Evolutionary conservation across 1,284 basidiomycete genomes (phyloP).

Genomic region (Peniophora sp.): DNA sequence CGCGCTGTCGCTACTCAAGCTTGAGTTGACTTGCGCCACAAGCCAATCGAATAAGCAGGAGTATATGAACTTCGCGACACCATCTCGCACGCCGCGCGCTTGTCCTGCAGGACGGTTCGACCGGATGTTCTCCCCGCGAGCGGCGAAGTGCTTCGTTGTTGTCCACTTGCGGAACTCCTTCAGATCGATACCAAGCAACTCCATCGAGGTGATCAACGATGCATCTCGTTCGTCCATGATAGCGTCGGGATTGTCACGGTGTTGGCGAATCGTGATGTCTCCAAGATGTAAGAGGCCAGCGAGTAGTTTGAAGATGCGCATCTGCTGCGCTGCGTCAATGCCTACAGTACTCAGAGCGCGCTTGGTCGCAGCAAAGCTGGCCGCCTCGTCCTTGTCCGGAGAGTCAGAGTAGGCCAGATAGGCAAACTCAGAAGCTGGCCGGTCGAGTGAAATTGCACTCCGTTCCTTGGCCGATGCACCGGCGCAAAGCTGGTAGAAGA

Average conservation of each 20-base stretch:
- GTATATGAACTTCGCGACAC: slow-evolving; percentile 97
- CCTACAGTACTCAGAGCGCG: slow-evolving; percentile 95
- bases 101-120: slow-evolving; percentile 82
- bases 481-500: slow-evolving; percentile 96
- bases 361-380: slow-evolving; percentile 90
- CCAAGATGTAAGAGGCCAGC: slow-evolving; percentile 92
- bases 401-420: slow-evolving; percentile 83
- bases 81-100: slow-evolving; percentile 91
- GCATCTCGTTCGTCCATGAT: slow-evolving; percentile 79
- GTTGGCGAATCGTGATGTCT: slow-evolving; percentile 84
- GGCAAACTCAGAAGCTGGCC: slow-evolving; percentile 79
- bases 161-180: slow-evolving; percentile 99
- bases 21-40: slow-evolving; percentile 93
- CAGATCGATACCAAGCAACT: slow-evolving; percentile 82
- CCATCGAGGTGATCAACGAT: slow-evolving; percentile 72
- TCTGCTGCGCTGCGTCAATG: slow-evolving; percentile 92
- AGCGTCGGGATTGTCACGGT: slow-evolving; percentile 64
- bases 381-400: slow-evolving; percentile 85
- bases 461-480: slow-evolving; percentile 91
- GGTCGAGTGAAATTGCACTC: slow-evolving; percentile 85
- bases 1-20: slow-evolving; percentile 83
- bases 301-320: slow-evolving; percentile 92
- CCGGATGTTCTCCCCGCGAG: slow-evolving; percentile 91
- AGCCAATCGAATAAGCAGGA: slow-evolving; percentile 98
- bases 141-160: slow-evolving; percentile 92